Conservation (phyloP, 352 stramenopile species). For the Lagenidium giganteum region DNA sequence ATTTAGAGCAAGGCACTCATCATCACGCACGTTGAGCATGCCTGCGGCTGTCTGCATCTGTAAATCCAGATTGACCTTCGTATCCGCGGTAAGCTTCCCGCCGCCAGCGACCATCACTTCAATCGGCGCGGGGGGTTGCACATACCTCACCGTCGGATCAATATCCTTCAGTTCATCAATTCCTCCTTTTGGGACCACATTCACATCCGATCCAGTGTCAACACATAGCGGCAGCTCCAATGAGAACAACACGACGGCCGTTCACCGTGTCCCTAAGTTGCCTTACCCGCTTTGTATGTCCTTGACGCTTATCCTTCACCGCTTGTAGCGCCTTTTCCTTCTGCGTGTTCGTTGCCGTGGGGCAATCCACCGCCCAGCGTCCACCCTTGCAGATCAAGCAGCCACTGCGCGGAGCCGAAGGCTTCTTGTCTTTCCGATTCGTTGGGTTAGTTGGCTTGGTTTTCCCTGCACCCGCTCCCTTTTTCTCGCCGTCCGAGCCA, state of each 20-base stretch:
- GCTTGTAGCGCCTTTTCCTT: neutral
- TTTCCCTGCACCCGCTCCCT: no score
- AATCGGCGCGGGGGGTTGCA: no score
- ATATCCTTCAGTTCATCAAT: no score
- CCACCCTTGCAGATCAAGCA: neutral
- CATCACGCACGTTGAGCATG: neutral
- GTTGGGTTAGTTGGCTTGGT: no score
- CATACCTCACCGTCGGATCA: no score
- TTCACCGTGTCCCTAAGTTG: neutral
- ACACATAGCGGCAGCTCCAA: neutral
- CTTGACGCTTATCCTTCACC: neutral
- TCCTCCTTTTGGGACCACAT: no score
- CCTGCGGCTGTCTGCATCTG: neutral
- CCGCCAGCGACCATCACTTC: neutral
- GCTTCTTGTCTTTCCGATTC: no score
- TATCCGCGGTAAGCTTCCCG: no score
- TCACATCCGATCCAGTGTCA: neutral
- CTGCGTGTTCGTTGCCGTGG: slow-evolving; percentile 3
- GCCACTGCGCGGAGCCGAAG: neutral
- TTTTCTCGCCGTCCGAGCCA: no score
- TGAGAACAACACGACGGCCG: no score
- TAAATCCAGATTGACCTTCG: no score
- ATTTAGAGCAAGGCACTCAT: neutral
- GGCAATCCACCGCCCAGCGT: neutral
- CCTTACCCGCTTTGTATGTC: neutral